A percentile compares a stretch with the other conserved stretches of the same genome.
These are phyloP conservation scores for Penicillium rolfsii DNA, from an alignment of 2,329 filamentous ascomycete species.

Conservation along the genomic window DNA sequence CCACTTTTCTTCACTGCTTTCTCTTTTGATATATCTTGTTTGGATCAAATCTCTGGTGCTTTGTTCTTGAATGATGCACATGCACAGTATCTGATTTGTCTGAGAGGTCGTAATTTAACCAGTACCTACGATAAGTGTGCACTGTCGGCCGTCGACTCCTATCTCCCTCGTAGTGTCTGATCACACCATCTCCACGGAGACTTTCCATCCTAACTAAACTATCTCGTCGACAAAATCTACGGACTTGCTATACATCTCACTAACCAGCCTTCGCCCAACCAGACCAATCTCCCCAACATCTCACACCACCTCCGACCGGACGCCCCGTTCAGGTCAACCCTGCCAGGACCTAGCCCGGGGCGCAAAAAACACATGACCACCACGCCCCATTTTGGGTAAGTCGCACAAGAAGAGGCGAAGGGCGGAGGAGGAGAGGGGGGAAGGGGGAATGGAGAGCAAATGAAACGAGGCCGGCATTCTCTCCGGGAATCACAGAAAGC, in stretches of 20 bases:
- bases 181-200: slow-evolving; percentile 1
- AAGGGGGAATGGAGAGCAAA: not conserved
- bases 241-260: not conserved
- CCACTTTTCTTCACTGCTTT: slow-evolving; percentile 15
- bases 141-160: not conserved
- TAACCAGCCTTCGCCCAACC: not conserved
- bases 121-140: not conserved
- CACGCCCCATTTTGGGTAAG: not conserved
- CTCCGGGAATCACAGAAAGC: not conserved
- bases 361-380: slow-evolving; percentile 2
- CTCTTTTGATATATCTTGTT: slow-evolving; percentile 8
- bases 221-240: not conserved
- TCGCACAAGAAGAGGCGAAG: slow-evolving; percentile 6
- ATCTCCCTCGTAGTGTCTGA: not conserved
- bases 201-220: not conserved
- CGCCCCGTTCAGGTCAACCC: not conserved
- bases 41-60: slow-evolving; percentile 1
- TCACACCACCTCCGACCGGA: not conserved
- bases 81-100: not conserved
- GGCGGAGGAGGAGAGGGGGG: too few species aligned
- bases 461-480: not conserved
- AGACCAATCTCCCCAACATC: not conserved
- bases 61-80: slow-evolving; percentile 9
- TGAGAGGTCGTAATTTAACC: not conserved
- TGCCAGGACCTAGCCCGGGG: not conserved